A percentile compares a stretch with the other conserved stretches of the same genome.
phyloP scores from a whole-genome alignment of 192 early-diverging fungal genomes.

The Glomus cerebriforme region DNA sequence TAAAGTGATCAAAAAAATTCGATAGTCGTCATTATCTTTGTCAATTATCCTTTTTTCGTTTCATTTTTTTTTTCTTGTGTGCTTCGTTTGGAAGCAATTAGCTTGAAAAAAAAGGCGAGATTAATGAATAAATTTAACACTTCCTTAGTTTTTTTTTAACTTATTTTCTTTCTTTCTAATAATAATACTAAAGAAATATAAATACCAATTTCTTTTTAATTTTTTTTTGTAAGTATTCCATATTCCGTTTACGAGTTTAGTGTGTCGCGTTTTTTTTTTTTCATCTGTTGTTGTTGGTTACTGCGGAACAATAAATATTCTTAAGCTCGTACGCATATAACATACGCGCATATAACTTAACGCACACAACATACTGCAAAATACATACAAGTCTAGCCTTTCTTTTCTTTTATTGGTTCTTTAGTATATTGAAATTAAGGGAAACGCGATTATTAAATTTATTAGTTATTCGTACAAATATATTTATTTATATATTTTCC shows the following conservation, averaged over 20 bases:
- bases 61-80: background rate
- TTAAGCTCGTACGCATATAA: slow-evolving; percentile 23
- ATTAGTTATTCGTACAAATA: background rate
- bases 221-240: background rate
- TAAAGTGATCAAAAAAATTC: too few relatives aligned
- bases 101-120: background rate
- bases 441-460: background rate
- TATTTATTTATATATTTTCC: background rate
- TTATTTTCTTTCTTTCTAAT: too few relatives aligned
- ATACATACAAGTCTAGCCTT: background rate
- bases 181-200: too few relatives aligned
- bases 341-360: background rate
- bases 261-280: background rate
- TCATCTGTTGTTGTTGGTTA: background rate
- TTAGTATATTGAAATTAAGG: background rate
- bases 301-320: slow-evolving; percentile 48
- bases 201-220: too few relatives aligned
- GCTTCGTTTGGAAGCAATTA: background rate
- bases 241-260: background rate
- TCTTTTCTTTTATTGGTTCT: background rate
- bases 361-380: background rate
- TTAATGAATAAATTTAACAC: background rate
- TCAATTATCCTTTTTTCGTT: too few relatives aligned
- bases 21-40: too few relatives aligned
- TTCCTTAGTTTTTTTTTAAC: background rate